Evolutionary conservation across 768 basidiomycete species (phyloP), one percentile per base, ranked within the genome.

Genomic region (Filobasidium floriforme): DNA sequence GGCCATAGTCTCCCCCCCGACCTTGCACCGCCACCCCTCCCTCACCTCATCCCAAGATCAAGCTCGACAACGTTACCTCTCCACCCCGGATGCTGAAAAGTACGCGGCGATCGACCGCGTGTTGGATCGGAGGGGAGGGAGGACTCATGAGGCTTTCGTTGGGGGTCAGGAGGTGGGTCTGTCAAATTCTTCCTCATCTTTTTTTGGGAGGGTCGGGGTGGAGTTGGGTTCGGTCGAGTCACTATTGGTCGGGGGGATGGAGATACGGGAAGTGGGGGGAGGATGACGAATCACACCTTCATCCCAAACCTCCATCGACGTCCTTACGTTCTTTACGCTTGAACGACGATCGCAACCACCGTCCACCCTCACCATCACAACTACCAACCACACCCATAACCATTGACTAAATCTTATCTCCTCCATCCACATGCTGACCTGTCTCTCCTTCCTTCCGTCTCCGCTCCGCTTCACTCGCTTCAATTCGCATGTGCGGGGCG

Each of bases 41-140:
- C 22, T 32, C 22, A 7, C 55, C 7, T n/a, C 26, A 4, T 3
- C 55, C 4, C 55, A 32, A 26, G 55, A 26, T 7, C 55, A 57
- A 57, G 41, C 32, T 5, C 15, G 59, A 40, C 24, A n/a, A 18
- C 9, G 3, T 12, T 60, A 60, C 37, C 59, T 60, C n/a, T 19
- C 59, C n/a, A 22, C 59, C 18, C 40, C 59, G 18, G 59, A 60
- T n/a, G 29, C 28, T 6, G 26, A 18, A 44, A 66, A 66, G 65
- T 93, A 91, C 79, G 82, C 85, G 69, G 86, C 91, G 76, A 83
- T 94, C 59, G 89, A 96, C 79, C 90, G 90, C 73, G 83, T 94
- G 63, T 82, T 96, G 57, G 87, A 94, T 75, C 84, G 81, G 29
- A 85, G 88, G 55, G 92, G 92, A n/a, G 92, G 92, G 44, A 87